Evolutionary conservation across 2,329 filamentous ascomycete species (phyloP).

Genomic region (Scytalidium sp.): DNA sequence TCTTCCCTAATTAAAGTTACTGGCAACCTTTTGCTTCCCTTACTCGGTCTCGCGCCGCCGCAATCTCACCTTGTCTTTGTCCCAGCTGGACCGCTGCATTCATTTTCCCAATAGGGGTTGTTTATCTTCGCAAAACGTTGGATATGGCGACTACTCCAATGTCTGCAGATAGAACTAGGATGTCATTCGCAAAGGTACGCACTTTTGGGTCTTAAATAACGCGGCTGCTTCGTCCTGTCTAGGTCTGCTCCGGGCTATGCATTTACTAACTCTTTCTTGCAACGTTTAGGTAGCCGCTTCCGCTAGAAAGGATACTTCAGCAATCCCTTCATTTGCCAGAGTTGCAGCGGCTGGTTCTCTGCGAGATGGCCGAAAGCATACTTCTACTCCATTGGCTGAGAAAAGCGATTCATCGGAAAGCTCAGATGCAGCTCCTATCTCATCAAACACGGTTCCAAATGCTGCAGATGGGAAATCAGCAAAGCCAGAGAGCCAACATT

Average conservation of each 20-base stretch:
- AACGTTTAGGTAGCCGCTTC: conserved; percentile 46
- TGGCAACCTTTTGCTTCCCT: conserved; percentile 15
- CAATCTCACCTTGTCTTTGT: conserved; percentile 24
- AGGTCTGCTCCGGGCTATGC: neutral
- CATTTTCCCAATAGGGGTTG: conserved; percentile 21
- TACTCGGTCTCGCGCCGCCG: conserved; percentile 23
- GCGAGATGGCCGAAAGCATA: conserved; percentile 18
- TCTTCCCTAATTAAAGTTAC: conserved; percentile 29
- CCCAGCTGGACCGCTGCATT: conserved; percentile 26
- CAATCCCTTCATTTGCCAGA: conserved; percentile 27
- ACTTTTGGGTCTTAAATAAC: neutral
- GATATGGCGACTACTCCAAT: conserved; percentile 45
- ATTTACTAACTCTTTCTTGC: conserved; percentile 9
- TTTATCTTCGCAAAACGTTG: conserved; percentile 8
- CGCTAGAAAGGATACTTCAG: conserved; percentile 34
- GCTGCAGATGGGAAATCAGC: conserved; percentile 10
- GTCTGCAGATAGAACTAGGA: conserved; percentile 49
- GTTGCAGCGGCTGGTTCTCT: conserved; percentile 24
- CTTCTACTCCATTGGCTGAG: conserved; percentile 16
- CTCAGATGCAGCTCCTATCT: neutral
- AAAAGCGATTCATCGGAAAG: conserved; percentile 3
- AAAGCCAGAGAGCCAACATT: conserved; percentile 28
- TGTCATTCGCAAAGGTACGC: conserved; percentile 75
- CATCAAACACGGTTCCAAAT: neutral
- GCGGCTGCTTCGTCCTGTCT: neutral